Percentiles rank a stretch among this genome's conserved stretches.
Conservation (phyloP, 805 yeast species). For the Komagataella mondaviorum region DNA sequence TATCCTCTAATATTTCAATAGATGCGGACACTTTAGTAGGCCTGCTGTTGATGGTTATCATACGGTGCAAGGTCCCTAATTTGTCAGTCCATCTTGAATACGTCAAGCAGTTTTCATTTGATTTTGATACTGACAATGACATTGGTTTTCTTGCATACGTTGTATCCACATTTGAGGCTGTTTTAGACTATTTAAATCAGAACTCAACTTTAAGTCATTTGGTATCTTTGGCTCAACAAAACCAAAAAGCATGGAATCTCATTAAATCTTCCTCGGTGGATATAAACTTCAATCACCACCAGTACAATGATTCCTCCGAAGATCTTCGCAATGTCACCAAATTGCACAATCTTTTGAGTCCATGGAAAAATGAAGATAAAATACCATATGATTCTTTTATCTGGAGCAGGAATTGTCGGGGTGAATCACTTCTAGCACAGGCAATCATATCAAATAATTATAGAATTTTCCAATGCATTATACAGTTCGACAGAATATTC, state of each 20-base stretch:
- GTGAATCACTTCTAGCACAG: conserved; percentile 60
- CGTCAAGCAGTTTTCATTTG: conserved; percentile 43
- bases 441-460: conserved; percentile 38
- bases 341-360: conserved; percentile 6
- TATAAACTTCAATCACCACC: conserved; percentile 6
- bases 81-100: conserved; percentile 55
- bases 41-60: conserved; percentile 55
- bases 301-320: conserved; percentile 8
- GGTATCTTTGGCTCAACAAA: conserved; percentile 26
- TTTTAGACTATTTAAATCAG: conserved; percentile 45
- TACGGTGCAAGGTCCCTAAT: conserved; percentile 43
- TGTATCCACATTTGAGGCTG: conserved; percentile 75
- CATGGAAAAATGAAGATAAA: conserved; percentile 3
- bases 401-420: conserved; percentile 30
- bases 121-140: conserved; percentile 22
- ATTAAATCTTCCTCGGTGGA: conserved; percentile 21
- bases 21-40: conserved; percentile 80
- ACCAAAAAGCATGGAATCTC: conserved; percentile 39
- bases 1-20: conserved; percentile 30
- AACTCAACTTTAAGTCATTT: conserved; percentile 22
- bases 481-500: conserved; percentile 33
- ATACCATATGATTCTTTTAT: conserved; percentile 13
- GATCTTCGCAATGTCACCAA: conserved; percentile 6
- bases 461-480: conserved; percentile 28
- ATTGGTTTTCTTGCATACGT: conserved; percentile 65